A percentile compares a stretch with the other conserved stretches of the same genome.
phyloP scores from a whole-genome alignment of 345 rosid genomes.

The rapeseed (Brassica napus) region DNA sequence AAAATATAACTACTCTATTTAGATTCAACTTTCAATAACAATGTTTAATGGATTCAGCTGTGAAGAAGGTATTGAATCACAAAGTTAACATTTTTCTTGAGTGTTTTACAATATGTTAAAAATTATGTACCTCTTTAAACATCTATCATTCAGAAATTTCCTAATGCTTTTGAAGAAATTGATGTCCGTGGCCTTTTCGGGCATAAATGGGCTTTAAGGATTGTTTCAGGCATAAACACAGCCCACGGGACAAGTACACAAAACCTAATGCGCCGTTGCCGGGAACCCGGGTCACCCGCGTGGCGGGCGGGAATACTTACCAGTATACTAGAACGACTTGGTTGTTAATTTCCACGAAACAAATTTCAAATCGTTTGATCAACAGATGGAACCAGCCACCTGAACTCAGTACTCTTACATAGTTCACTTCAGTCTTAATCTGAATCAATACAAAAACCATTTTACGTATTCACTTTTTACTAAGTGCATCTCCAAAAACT shows the following conservation, averaged over 20 bases:
- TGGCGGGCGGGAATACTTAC: conserved; percentile 95
- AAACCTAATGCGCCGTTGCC: conserved; percentile 34
- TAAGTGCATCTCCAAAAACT: no score
- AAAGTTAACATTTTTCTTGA: neutral
- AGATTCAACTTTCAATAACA: neutral
- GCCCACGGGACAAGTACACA: neutral
- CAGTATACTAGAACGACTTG: conserved; percentile 91
- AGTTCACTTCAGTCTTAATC: neutral
- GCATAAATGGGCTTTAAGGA: neutral
- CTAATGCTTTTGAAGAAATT: neutral
- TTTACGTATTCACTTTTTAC: neutral
- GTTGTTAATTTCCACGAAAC: neutral
- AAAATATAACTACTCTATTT: neutral
- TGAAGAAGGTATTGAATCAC: neutral
- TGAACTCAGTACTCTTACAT: no score
- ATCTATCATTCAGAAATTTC: neutral
- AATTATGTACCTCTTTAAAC: neutral
- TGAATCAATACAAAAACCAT: neutral
- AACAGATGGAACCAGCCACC: neutral
- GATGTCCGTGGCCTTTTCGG: neutral
- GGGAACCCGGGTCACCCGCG: conserved; percentile 93
- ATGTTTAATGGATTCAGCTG: neutral
- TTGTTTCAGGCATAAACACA: neutral
- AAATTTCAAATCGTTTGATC: no score
- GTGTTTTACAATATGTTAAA: neutral